phyloP scores from a whole-genome alignment of 495 filamentous ascomycete genomes.

The Xylaria grammica region DNA sequence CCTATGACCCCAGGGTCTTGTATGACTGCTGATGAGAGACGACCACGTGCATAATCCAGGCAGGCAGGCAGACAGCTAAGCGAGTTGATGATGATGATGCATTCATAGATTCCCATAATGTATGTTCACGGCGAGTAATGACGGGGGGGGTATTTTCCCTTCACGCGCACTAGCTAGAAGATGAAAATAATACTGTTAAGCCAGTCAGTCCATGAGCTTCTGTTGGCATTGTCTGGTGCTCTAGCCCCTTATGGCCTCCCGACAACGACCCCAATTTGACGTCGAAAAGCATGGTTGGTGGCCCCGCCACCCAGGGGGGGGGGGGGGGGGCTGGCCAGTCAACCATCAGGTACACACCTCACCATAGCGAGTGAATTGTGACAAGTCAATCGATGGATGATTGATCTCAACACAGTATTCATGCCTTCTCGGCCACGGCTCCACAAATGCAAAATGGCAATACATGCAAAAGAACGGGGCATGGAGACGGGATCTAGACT shows the following conservation, averaged over 20 bases:
- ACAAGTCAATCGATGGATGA: conserved; percentile 13
- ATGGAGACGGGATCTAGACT: too few relatives aligned
- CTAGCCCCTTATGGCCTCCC: too few relatives aligned
- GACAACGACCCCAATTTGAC: too few relatives aligned
- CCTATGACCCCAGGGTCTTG: background rate
- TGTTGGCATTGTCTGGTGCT: too few relatives aligned
- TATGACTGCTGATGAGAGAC: conserved; percentile 15
- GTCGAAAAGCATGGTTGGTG: too few relatives aligned
- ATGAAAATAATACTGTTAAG: background rate
- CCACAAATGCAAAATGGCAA: background rate
- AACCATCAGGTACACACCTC: too few relatives aligned
- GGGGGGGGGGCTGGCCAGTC: too few relatives aligned
- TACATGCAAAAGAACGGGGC: background rate
- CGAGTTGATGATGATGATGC: conserved; percentile 10
- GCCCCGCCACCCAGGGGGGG: too few relatives aligned
- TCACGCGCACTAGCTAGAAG: background rate
- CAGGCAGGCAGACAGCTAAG: background rate
- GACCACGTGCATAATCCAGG: conserved; percentile 10
- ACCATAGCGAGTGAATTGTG: too few relatives aligned
- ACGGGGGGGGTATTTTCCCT: conserved; percentile 25
- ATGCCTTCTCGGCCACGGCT: background rate
- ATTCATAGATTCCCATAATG: conserved; percentile 24
- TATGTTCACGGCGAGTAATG: conserved; percentile 33
- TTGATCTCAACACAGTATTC: background rate
- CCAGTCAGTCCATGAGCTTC: background rate